Base-by-base conservation (phyloP, 768 basidiomycete species). In the Lactarius tabidus region DNA sequence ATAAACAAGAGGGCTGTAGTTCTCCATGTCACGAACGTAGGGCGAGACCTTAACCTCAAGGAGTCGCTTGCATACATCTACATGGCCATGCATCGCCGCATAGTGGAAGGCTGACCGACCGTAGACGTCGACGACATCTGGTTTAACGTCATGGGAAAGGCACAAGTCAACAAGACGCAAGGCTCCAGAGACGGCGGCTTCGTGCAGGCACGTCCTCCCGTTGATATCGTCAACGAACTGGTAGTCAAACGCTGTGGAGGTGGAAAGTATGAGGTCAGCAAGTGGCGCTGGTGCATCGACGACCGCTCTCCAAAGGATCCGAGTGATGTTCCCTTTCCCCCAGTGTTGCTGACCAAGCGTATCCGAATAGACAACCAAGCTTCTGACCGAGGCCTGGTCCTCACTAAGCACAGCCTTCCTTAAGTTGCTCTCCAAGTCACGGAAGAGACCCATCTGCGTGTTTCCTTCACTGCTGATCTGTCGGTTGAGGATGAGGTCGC, bases 211-310 rank as follows among this genome's bases (percentile, higher is more conserved):
- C 3, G 91, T 95, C 39, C 97, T 85, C 48, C 90, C 92, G 74
- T 98, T 98, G 79, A 99, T 99, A 70, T 98, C 95, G 73, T 98
- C 97, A 55, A 98, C 82, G 73, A 93, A 98, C 55, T 82, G 80
- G 74, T 93, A 98, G 75, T 98, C 92, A 73, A 98, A 93, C 0
- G 88, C 78, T 29, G 80, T 79, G 23, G 89, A 76, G 18, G 88
- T 85, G 36, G 85, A 77, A 33, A 95, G 78, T 54, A 94, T 89
- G 57, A 93, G 77, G 71, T 93, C 87, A 23, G 84, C 88, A 51
- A 91, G 78, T n/a, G 84, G 83, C 2, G 80, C 75, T 54, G 88
- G 86, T 10, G 93, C 91, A 67, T 92, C 90, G 58, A 94, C 85
- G 65, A 91, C 85, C 17, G 92, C 87, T 72, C 93, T 90, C 97